These are phyloP conservation scores for Cenchrus purpureus DNA, from an alignment of 176 grass and related monocot species.

Conservation along the genomic window DNA sequence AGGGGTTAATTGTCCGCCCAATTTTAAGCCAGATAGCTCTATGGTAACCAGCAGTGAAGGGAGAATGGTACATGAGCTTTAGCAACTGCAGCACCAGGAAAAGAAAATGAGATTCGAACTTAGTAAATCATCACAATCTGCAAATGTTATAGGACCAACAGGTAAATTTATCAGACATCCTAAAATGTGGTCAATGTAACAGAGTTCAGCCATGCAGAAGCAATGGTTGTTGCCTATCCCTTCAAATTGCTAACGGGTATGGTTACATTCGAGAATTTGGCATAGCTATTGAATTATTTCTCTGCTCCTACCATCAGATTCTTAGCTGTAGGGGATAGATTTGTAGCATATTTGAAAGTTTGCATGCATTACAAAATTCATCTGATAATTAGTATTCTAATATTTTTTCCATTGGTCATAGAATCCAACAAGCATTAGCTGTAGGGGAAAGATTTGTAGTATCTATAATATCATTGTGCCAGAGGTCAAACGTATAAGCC, in stretches of 20 bases:
- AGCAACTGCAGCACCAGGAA: slow-evolving; percentile 62
- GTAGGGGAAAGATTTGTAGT: not conserved
- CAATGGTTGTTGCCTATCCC: slow-evolving; percentile 13
- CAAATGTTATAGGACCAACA: slow-evolving; percentile 7
- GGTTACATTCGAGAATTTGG: slow-evolving; percentile 1
- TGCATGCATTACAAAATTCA: not conserved
- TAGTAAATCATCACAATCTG: not conserved
- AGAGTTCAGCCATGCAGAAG: slow-evolving; percentile 19
- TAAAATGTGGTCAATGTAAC: not conserved
- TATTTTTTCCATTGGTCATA: slow-evolving; percentile 7
- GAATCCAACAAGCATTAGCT: slow-evolving; percentile 8
- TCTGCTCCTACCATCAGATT: slow-evolving; percentile 8
- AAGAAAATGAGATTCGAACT: slow-evolving; percentile 39
- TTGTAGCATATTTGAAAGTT: not conserved
- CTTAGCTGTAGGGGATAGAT: not conserved
- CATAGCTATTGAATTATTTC: not conserved
- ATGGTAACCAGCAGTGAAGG: slow-evolving; percentile 76
- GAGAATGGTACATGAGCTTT: slow-evolving; percentile 96
- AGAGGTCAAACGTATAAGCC: slow-evolving; percentile 3
- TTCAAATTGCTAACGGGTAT: slow-evolving; percentile 26
- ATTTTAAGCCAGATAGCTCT: slow-evolving; percentile 86
- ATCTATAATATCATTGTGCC: not conserved
- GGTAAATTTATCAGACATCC: not conserved
- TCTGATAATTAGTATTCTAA: not conserved
- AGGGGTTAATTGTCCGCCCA: slow-evolving; percentile 72